phyloP scores from a whole-genome alignment of 345 rosid genomes.

The Psidium friedrichsthalianum region DNA sequence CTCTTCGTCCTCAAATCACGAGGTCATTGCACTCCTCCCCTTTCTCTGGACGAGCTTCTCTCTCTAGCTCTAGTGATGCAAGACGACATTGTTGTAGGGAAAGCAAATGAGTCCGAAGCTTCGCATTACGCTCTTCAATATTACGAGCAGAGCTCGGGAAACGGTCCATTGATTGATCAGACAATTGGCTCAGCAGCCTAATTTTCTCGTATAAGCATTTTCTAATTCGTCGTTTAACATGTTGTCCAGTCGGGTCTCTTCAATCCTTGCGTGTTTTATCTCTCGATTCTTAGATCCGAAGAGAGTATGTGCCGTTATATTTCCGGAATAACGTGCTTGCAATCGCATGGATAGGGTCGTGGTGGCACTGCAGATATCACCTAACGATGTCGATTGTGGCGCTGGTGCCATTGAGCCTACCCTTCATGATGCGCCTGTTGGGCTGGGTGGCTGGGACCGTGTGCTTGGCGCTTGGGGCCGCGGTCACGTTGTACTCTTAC shows the following conservation, averaged over 20 bases:
- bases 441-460: constrained; percentile 22
- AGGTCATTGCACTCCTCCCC: constrained; percentile 2
- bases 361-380: constrained; percentile 34
- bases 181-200: too few species aligned
- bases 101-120: not conserved
- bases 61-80: not conserved
- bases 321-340: not conserved
- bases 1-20: constrained; percentile 21
- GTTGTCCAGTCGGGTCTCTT: too few species aligned
- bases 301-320: not conserved
- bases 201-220: too few species aligned
- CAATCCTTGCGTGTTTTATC: too few species aligned
- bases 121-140: not conserved
- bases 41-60: not conserved
- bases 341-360: constrained; percentile 8
- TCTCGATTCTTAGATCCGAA: too few species aligned
- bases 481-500: constrained; percentile 24
- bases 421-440: constrained; percentile 17
- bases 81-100: not conserved
- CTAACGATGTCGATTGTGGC: constrained; percentile 29
- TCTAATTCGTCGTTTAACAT: too few species aligned
- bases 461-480: constrained; percentile 7
- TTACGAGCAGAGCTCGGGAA: not conserved
- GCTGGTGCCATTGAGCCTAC: constrained; percentile 20
- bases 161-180: not conserved